Evolutionary conservation across 2,329 filamentous ascomycete species (phyloP), one percentile per base, ranked within the genome.

Genomic region (Xylaria sp.): DNA sequence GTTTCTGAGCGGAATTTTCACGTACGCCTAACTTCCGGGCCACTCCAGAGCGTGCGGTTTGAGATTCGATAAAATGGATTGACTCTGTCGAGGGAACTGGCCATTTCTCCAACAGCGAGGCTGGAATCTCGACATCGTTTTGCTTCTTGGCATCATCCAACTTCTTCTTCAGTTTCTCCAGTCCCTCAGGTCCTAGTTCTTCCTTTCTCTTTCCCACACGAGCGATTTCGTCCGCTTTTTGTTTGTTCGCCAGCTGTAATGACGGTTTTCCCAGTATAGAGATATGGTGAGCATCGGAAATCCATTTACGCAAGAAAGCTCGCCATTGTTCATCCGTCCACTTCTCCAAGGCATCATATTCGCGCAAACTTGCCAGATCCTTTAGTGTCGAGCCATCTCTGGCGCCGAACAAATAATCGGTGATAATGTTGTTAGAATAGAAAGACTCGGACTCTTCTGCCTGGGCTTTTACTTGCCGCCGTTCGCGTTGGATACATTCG

Each of bases 31-130:
- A 79, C 65, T 87, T 83, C 70, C 88, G 85, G 14, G 94, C 95
- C 63, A 88, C 79, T 31, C 95, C 95, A 49, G 92, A 90, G 25
- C 93, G 87, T 35, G 94, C 95, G 17, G 93, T 96, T 6, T 85
- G 88, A 0, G 93, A 95, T 67, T 93, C 86, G 70, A 97, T 96
- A 77, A 99, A 98, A 74, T 97, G 92, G 52, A 99, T 97, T 0
- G 93, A 96, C 8, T 96, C 91, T 0, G 92, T 92, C 33, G 88
- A 85, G 0, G 95, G 95, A 11, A 98, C 91, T 43, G 86, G 82
- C 82, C 96, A 97, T 57, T 87, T 82, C 63, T 92, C 89, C 14
- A 99, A 83, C n/a, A 97, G 79, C 2, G 91, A 87, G 23, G 87
- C 83, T 0, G 95, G 95, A 60, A 99, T 96, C 7, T 92, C 88